Evolutionary conservation across 129 eudicot species (phyloP), one percentile per base, ranked within the genome.

Genomic region (Arctium lappa): DNA sequence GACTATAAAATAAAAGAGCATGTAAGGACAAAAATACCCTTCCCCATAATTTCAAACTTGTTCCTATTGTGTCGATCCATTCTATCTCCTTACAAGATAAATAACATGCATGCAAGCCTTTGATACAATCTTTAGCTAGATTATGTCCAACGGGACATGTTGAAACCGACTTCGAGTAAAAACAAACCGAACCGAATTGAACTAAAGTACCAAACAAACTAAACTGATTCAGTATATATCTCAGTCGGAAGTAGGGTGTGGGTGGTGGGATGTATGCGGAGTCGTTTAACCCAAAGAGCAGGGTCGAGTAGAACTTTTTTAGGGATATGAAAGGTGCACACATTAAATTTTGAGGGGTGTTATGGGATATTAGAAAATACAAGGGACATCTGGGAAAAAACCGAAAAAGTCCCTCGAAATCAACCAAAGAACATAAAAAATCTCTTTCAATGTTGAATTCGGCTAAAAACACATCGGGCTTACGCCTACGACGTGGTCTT

Each of bases 11-110:
- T 32, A 8, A 6, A 74, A 11, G 31, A 62, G 37, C 48, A 76
- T 72, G 40, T 36, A 56, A 86, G 34, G 79, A 86, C 81, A 82
- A 86, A 22, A 50, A 50, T 16, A 74, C 79, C 86, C 84, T 74
- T 86, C 86, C 79, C 70, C 40, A 44, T 73, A 36, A 46, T 77
- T 42, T 40, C 71, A 34, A 65, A 68, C 38, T 68, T 38, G 29
- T 68, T 37, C 56, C 42, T 42, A 38, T n/a, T 76, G 7, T 75
- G 34, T 33, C 11, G 56, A 32, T 66, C 66, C 76, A 73, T 68
- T 37, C 39, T 12, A 7, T 32, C 15, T 78, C 44, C 82, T 66
- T 36, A 27, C 39, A 42, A 34, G 70, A 80, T 16, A 48, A 80
- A 66, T 50, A 65, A 74, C 79, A 34, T 10, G 69, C 56, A 72